These are phyloP conservation scores for Paramecium biaurelia DNA, from an alignment of 73 alveolate species.

Conservation along the genomic window DNA sequence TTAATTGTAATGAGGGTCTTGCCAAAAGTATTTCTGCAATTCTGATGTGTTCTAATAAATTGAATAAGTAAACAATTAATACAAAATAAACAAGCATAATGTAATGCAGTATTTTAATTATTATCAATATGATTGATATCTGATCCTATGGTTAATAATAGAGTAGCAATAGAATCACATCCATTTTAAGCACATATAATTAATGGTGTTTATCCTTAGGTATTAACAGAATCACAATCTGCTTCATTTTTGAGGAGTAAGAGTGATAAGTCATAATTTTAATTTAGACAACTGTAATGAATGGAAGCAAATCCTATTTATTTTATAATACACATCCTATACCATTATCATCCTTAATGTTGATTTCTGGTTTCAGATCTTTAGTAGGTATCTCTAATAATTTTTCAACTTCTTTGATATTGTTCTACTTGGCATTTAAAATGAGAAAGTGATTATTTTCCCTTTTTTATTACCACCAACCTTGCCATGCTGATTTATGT, in stretches of 20 bases:
- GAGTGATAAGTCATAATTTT: background rate
- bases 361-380: constrained; percentile 51
- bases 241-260: constrained; percentile 12
- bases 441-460: constrained; percentile 31
- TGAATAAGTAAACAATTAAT: background rate
- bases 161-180: constrained; percentile 24
- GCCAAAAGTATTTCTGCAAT: constrained; percentile 24
- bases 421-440: background rate
- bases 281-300: constrained; percentile 49
- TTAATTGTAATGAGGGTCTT: background rate
- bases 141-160: background rate
- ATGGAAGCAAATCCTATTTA: constrained; percentile 44
- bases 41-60: background rate
- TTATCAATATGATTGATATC: background rate
- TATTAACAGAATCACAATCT: background rate
- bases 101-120: background rate
- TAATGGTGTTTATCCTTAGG: background rate
- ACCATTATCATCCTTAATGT: constrained; percentile 42
- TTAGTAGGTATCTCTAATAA: background rate
- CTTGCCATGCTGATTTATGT: constrained; percentile 61
- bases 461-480: constrained; percentile 59
- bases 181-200: constrained; percentile 18
- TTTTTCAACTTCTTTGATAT: constrained; percentile 4
- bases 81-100: constrained; percentile 8
- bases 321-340: background rate